Evolutionary conservation across 768 basidiomycete species (phyloP).

Genomic region (Cyclocybe aegerita): DNA sequence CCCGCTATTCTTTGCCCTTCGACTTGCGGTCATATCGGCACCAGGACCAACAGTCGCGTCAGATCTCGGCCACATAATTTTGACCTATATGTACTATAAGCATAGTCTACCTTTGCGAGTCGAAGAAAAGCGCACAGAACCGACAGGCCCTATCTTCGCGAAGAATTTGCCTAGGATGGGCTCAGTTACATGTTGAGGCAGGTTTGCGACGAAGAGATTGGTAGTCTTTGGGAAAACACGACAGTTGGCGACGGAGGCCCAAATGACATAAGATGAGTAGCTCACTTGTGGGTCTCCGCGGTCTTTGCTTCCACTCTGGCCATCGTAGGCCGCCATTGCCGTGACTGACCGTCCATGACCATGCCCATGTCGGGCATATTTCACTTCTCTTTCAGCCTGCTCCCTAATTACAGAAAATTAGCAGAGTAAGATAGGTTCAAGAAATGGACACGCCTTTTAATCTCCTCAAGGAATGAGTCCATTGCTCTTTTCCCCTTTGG

Average conservation of each 20-base stretch:
- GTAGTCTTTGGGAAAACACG: slow-evolving; percentile 61
- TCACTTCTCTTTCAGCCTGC: slow-evolving; percentile 87
- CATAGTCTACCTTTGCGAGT: not conserved
- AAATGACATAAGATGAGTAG: too few relatives aligned
- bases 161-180: slow-evolving; percentile 87
- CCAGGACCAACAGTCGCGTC: slow-evolving; percentile 69
- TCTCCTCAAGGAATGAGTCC: slow-evolving; percentile 95
- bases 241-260: not conserved
- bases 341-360: slow-evolving; percentile 77
- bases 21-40: slow-evolving; percentile 70
- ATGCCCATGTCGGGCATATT: slow-evolving; percentile 67
- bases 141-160: slow-evolving; percentile 89
- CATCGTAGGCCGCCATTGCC: slow-evolving; percentile 93
- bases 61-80: slow-evolving; percentile 98
- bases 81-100: slow-evolving; percentile 56
- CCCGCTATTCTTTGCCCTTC: slow-evolving; percentile 70
- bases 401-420: slow-evolving; percentile 53
- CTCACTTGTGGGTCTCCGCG: slow-evolving; percentile 82
- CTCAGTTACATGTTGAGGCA: slow-evolving; percentile 87
- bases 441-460: slow-evolving; percentile 66
- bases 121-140: slow-evolving; percentile 59
- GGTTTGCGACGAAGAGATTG: slow-evolving; percentile 93
- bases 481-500: slow-evolving; percentile 95
- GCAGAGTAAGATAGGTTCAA: not conserved
- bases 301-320: slow-evolving; percentile 88